Evolutionary conservation across 805 yeast genomes (phyloP).

Genomic region (Lipomyces orientalis): DNA sequence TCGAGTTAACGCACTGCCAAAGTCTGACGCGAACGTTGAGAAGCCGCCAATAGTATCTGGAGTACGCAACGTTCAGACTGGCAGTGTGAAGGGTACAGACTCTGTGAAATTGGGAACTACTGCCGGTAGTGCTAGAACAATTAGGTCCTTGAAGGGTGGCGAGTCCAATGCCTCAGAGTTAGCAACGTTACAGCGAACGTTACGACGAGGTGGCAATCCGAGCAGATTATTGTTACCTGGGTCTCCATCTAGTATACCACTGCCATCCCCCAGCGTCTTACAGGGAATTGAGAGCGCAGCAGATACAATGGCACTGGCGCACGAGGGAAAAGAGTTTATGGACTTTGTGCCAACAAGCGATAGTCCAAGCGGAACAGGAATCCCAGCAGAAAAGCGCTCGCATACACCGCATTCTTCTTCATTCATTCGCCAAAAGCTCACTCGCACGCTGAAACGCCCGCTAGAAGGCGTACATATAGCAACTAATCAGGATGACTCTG

Average conservation of each 20-base stretch:
- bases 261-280: neutral
- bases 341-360: neutral
- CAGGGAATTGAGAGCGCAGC: neutral
- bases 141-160: neutral
- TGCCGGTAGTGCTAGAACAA: neutral
- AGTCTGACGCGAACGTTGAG: neutral
- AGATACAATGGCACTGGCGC: neutral
- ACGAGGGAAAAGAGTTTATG: neutral
- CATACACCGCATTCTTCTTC: slow-evolving; percentile 1
- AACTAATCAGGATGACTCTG: slow-evolving; percentile 1
- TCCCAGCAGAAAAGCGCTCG: neutral
- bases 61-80: neutral
- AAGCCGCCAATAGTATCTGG: neutral
- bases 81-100: neutral
- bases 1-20: slow-evolving; percentile 15
- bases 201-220: neutral
- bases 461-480: neutral
- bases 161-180: neutral
- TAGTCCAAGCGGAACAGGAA: neutral
- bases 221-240: neutral
- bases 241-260: slow-evolving; percentile 8
- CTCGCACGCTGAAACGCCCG: slow-evolving; percentile 18
- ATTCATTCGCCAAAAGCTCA: slow-evolving; percentile 14
- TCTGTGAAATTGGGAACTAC: neutral
- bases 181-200: neutral